Conservation (phyloP, 1,139 yeast species). For the Geotrichum bryndzae region DNA sequence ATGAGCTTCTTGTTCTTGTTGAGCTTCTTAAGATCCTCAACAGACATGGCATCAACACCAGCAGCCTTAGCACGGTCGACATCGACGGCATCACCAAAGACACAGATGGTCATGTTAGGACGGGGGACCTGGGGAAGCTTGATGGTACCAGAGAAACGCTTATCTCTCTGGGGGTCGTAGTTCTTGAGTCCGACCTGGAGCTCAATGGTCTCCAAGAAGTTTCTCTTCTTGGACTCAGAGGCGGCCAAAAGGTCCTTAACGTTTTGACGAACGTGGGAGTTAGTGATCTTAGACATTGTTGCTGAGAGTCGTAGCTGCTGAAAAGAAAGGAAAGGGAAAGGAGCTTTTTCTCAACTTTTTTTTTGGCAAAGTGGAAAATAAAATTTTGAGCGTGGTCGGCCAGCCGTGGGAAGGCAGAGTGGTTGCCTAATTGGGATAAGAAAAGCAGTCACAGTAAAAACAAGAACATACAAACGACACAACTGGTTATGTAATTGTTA, state of each 20-base stretch:
- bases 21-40: constrained; percentile 98
- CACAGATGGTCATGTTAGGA: constrained; percentile 99
- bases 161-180: constrained; percentile 99
- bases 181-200: constrained; percentile 99
- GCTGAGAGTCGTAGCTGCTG: neutral
- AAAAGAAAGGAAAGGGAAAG: neutral
- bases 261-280: constrained; percentile 93
- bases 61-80: constrained; percentile 99
- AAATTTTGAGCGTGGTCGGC: neutral
- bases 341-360: neutral
- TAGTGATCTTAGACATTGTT: constrained; percentile 85
- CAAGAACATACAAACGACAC: neutral
- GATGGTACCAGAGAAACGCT: constrained; percentile 99
- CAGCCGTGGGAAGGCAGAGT: neutral
- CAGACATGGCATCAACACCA: constrained; percentile 99
- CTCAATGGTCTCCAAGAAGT: constrained; percentile 99
- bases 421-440: neutral
- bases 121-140: constrained; percentile 99
- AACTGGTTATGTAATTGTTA: neutral
- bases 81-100: constrained; percentile 99
- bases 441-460: neutral
- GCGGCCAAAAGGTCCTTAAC: constrained; percentile 86
- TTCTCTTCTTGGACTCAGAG: constrained; percentile 99
- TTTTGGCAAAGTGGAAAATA: neutral
- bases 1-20: constrained; percentile 99